Evolutionary conservation across 768 basidiomycete species (phyloP).

Genomic region (Pleurotus eryngii): DNA sequence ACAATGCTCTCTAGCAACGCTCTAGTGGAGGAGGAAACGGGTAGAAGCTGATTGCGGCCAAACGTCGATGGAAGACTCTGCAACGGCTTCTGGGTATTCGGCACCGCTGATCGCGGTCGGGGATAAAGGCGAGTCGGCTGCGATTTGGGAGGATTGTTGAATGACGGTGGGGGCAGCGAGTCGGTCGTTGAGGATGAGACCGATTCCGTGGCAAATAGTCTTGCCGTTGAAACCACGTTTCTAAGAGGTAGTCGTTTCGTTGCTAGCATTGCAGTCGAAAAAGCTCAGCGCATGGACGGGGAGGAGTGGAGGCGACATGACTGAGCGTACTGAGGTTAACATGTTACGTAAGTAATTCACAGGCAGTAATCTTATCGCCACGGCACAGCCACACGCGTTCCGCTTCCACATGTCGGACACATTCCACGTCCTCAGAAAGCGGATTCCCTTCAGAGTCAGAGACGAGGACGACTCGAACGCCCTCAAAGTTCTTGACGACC

Average conservation of each 20-base stretch:
- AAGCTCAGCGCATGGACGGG: too few relatives aligned
- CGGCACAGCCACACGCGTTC: too few relatives aligned
- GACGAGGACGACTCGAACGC: background rate
- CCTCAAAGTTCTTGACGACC: slow-evolving; percentile 11
- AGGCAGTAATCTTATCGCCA: too few relatives aligned
- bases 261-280: slow-evolving; percentile 1
- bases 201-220: slow-evolving; percentile 34
- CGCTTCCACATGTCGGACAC: background rate
- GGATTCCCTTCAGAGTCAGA: slow-evolving; percentile 9
- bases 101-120: slow-evolving; percentile 41
- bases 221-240: background rate
- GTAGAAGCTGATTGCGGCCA: slow-evolving; percentile 78
- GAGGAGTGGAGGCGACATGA: too few relatives aligned
- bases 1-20: slow-evolving; percentile 81
- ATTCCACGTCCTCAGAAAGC: slow-evolving; percentile 4
- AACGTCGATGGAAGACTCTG: slow-evolving; percentile 66
- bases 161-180: slow-evolving; percentile 29
- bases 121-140: slow-evolving; percentile 40
- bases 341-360: too few relatives aligned
- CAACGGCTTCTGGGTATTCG: slow-evolving; percentile 32
- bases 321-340: too few relatives aligned
- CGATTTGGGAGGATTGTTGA: slow-evolving; percentile 17
- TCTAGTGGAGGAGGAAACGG: slow-evolving; percentile 76
- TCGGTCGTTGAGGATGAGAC: slow-evolving; percentile 30
- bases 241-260: background rate